Conservation (phyloP, 78 protist genomes). For the Corallochytrium limacisporum region DNA sequence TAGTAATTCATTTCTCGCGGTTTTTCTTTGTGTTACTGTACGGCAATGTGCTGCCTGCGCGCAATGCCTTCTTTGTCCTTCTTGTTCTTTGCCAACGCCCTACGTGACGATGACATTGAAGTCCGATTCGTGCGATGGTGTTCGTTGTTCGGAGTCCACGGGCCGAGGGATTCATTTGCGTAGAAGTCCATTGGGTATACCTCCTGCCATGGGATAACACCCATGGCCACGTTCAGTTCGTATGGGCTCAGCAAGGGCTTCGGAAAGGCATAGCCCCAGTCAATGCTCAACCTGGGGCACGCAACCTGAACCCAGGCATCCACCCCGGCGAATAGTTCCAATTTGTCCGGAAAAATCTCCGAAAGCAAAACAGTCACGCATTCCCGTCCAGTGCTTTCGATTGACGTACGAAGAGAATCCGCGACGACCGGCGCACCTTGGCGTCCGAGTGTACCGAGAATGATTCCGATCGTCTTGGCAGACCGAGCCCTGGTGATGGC, state of each 20-base stretch:
- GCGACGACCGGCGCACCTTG: slow-evolving; percentile 26
- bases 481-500: slow-evolving; percentile 34
- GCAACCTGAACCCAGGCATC: slow-evolving; percentile 66
- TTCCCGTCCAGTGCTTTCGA: too few relatives aligned
- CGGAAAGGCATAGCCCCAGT: slow-evolving; percentile 91
- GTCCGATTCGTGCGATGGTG: too few relatives aligned
- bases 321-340: background rate
- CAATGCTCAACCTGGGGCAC: slow-evolving; percentile 95
- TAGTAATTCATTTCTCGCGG: too few relatives aligned
- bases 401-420: too few relatives aligned
- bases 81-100: too few relatives aligned
- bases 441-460: slow-evolving; percentile 5
- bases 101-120: too few relatives aligned
- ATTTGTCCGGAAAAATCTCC: too few relatives aligned
- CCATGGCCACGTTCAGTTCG: slow-evolving; percentile 78
- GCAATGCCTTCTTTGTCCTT: too few relatives aligned
- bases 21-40: too few relatives aligned
- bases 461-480: slow-evolving; percentile 31
- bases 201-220: slow-evolving; percentile 41
- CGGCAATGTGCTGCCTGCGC: too few relatives aligned
- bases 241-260: slow-evolving; percentile 77
- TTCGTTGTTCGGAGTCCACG: slow-evolving; percentile 27
- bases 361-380: too few relatives aligned
- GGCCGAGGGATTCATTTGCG: slow-evolving; percentile 2
- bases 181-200: slow-evolving; percentile 62